Conservation (phyloP, 139 green algal genomes). For the Asterochloris sp. region DNA sequence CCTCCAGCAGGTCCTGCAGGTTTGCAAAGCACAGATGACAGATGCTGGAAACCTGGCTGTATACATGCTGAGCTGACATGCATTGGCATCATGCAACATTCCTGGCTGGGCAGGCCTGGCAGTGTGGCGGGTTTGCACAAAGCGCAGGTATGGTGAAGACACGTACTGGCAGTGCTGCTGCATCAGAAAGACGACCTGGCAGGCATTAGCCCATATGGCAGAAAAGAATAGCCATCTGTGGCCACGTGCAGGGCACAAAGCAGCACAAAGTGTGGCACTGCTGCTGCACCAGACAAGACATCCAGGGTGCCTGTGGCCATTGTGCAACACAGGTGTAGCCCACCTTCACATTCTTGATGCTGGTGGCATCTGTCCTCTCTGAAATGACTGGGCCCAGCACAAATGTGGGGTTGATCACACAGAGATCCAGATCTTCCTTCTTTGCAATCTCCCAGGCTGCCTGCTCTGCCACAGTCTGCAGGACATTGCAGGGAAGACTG, state of each 20-base stretch:
- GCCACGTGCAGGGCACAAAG: no score
- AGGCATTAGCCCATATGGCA: no score
- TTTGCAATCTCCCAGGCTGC: conserved; percentile 55
- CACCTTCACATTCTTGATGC: conserved; percentile 24
- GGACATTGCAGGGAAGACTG: neutral
- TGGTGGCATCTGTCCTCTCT: conserved; percentile 16
- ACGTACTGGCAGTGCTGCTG: neutral
- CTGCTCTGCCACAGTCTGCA: conserved; percentile 52
- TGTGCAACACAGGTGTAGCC: neutral
- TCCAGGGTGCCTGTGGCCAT: no score
- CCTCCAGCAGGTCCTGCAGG: conserved; percentile 2
- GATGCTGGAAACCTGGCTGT: neutral
- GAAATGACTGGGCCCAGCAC: conserved; percentile 60
- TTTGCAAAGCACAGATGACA: neutral
- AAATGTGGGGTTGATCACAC: conserved; percentile 72
- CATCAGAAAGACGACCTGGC: neutral
- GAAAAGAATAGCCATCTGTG: no score
- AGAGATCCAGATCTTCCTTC: conserved; percentile 54
- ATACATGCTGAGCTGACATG: neutral
- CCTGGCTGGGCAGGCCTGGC: neutral
- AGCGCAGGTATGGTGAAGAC: no score
- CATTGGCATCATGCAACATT: neutral
- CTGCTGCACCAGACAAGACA: no score
- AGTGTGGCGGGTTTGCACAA: neutral
- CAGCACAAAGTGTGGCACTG: no score